Percentiles rank a stretch among this genome's conserved stretches.
phyloP scores from a whole-genome alignment of 225 moss, liverwort and hornwort genomes.

The Rhytidiadelphus loreus region DNA sequence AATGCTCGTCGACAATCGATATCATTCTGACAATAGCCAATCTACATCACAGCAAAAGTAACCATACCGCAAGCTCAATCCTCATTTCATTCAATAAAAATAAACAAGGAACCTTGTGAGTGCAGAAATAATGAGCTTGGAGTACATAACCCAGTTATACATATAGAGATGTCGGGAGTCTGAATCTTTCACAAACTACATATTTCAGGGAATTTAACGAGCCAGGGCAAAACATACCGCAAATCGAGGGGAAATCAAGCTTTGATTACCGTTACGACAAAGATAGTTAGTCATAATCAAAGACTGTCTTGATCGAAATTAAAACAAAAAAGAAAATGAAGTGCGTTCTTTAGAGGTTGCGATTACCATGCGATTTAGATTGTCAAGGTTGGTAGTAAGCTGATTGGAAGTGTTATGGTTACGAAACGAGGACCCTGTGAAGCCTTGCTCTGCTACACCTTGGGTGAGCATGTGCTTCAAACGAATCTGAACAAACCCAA shows the following conservation, averaged over 20 bases:
- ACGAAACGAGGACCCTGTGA: conserved; percentile 45
- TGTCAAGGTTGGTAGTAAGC: conserved; percentile 79
- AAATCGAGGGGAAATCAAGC: background rate
- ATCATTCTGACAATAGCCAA: conserved; percentile 93
- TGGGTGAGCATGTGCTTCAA: conserved; percentile 97
- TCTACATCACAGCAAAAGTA: conserved; percentile 34
- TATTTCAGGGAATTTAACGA: background rate
- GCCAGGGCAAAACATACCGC: background rate
- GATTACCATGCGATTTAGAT: conserved; percentile 80
- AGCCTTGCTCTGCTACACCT: conserved; percentile 73
- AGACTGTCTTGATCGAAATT: background rate
- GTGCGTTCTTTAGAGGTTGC: background rate
- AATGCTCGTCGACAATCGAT: conserved; percentile 89
- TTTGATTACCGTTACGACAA: background rate
- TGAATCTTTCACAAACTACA: background rate
- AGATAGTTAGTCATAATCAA: background rate
- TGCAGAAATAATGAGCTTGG: background rate
- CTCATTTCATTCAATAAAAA: background rate
- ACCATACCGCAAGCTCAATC: background rate
- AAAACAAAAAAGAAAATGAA: background rate
- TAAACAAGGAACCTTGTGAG: background rate
- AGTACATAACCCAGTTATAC: background rate
- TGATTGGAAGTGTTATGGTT: conserved; percentile 53
- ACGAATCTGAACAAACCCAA: conserved; percentile 55
- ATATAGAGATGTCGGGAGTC: background rate